Conservation (phyloP, 208 protist species). For the Trypanosoma avium region DNA sequence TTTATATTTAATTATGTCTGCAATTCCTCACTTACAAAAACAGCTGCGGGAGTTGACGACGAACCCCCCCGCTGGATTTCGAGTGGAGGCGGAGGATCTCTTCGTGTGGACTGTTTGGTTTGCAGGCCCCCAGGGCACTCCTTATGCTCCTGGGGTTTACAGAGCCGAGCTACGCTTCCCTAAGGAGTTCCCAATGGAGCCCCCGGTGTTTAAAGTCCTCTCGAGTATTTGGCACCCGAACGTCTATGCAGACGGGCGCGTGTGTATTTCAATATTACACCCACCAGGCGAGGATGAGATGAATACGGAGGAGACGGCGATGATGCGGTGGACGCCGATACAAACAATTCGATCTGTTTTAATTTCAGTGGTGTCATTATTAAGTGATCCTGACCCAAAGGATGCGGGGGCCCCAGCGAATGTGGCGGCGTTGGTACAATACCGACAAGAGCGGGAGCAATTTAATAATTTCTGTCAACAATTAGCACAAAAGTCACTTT, state of each 20-base stretch:
- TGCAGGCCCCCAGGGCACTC: conserved; percentile 78
- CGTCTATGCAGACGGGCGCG: conserved; percentile 93
- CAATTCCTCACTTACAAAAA: conserved; percentile 87
- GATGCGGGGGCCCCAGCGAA: conserved; percentile 94
- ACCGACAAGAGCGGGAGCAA: conserved; percentile 62
- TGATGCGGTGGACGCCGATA: conserved; percentile 96
- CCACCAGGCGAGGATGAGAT: conserved; percentile 96
- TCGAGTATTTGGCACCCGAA: conserved; percentile 98
- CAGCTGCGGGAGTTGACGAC: conserved; percentile 88
- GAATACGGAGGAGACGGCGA: conserved; percentile 84
- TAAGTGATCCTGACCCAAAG: conserved; percentile 93
- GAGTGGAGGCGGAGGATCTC: conserved; percentile 87
- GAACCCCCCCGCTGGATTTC: conserved; percentile 91
- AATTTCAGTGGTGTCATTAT: conserved; percentile 92
- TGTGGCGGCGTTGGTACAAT: conserved; percentile 92
- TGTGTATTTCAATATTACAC: conserved; percentile 99
- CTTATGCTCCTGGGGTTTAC: conserved; percentile 91
- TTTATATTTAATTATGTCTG: too few relatives aligned
- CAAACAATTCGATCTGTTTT: conserved; percentile 95
- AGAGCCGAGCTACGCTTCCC: conserved; percentile 92
- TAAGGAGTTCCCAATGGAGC: conserved; percentile 96
- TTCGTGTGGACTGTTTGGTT: conserved; percentile 94
- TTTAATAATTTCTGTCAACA: conserved; percentile 66
- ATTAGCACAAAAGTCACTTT: conserved; percentile 87
- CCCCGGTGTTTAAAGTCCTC: conserved; percentile 93